Evolutionary conservation across 2,329 filamentous ascomycete species (phyloP), one percentile per base, ranked within the genome.

Genomic region (Phymatotrichopsis omnivora): DNA sequence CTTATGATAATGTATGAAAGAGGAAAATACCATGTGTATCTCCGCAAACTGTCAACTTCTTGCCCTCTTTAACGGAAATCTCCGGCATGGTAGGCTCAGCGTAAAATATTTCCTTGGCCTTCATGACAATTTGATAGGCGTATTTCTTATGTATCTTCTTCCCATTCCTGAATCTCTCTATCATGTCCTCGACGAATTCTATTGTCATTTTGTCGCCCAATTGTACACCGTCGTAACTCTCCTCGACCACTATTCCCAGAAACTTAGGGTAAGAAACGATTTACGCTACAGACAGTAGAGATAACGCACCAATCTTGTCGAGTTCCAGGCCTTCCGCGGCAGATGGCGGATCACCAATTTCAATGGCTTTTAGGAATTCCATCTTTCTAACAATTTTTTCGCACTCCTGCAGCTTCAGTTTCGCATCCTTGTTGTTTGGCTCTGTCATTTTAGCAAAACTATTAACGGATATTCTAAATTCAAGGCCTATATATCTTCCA

Each of bases 131-230:
- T 68, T 95, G 85, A 70, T 89, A 96, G 55, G 89, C 91, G 62
- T 95, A 98, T 74, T 96, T 98, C 67, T 78, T 80, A 65, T 91
- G 85, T 46, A 98, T 74, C 67, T 85, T 89, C 74, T 98, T 96
- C 61, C 91, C 91, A 39, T 76, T 80, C 74, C 93, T 94, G 74
- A 98, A 98, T 24, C 91, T 73, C 64, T 91, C 76, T 45, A 85
- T 89, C 89, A 96, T 95, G 67, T 98, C 89, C 58, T 93, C 83
- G 58, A 98, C 84, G 61, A 98, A 98, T 59, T 95, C 89, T 57
- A 89, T 76, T 1, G 89, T 95, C 86, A 98, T 98, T 62, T 82
- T 73, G 40, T 80, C 74, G 29, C 75, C 80, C 42, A 98, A 68
- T 45, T 72, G 73, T 17, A 78, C 80, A 51, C 91, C 91, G 60